Conservation (phyloP, 495 filamentous ascomycete genomes). For the Neurospora discreta region DNA sequence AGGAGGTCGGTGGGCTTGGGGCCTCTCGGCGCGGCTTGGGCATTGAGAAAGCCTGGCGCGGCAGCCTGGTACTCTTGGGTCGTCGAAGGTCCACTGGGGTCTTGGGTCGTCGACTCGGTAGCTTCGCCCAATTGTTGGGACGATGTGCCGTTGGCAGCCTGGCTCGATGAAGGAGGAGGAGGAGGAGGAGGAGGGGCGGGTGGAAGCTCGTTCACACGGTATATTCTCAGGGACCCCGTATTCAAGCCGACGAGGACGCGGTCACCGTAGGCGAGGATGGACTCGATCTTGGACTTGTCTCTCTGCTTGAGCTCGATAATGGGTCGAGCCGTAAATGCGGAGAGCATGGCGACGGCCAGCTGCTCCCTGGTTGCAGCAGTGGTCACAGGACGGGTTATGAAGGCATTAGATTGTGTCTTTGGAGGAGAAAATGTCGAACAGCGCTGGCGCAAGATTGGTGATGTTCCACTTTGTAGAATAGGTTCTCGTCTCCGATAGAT, state of each 20-base stretch:
- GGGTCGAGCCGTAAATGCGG: conserved; percentile 91
- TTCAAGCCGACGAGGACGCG: conserved; percentile 83
- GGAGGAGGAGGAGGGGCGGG: neutral
- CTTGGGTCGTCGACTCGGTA: neutral
- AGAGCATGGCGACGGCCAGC: conserved; percentile 62
- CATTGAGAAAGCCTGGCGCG: conserved; percentile 15
- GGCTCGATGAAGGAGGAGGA: neutral
- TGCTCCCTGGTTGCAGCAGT: conserved; percentile 9
- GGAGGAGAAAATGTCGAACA: neutral
- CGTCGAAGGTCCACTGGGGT: neutral
- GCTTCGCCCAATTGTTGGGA: conserved; percentile 4
- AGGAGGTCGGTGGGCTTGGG: conserved; percentile 69
- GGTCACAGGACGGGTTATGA: conserved; percentile 9
- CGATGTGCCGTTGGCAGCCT: conserved; percentile 22
- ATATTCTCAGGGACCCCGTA: conserved; percentile 80
- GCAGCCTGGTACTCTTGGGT: neutral
- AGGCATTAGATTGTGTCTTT: conserved; percentile 9
- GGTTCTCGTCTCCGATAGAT: neutral
- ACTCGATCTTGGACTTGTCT: conserved; percentile 94
- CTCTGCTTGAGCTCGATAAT: conserved; percentile 91
- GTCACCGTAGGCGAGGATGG: conserved; percentile 87
- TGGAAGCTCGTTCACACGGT: conserved; percentile 64
- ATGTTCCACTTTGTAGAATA: neutral
- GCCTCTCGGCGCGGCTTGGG: conserved; percentile 7
- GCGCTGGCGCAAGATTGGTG: neutral